Evolutionary conservation across 306 rosid species (phyloP).

Genomic region (Quercus bicolor): DNA sequence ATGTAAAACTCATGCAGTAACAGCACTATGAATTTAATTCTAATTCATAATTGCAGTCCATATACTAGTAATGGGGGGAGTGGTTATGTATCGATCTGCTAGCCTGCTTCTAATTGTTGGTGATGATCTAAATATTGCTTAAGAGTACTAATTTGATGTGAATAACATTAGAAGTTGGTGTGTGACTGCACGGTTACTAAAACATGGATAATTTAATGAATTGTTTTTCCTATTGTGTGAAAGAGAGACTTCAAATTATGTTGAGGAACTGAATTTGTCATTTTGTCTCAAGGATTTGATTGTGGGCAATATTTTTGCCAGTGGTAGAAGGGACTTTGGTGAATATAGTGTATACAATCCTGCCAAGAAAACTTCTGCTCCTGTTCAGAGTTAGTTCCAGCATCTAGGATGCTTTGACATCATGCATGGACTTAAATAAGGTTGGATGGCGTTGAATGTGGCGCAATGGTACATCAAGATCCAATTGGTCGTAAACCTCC

Average conservation of each 20-base stretch:
- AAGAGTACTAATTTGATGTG: neutral
- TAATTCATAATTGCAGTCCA: neutral
- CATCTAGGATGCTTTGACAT: neutral
- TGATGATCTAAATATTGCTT: neutral
- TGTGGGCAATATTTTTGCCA: constrained; percentile 56
- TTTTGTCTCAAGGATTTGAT: constrained; percentile 59
- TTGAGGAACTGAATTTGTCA: constrained; percentile 38
- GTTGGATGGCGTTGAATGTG: neutral
- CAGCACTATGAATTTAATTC: neutral
- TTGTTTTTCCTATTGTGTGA: neutral
- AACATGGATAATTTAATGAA: neutral
- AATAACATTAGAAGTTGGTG: neutral
- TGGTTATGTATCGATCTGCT: no score
- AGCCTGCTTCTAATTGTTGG: no score
- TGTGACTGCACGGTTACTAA: neutral
- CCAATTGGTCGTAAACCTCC: no score
- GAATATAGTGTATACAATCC: constrained; percentile 80
- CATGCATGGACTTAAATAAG: neutral
- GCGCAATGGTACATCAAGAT: no score
- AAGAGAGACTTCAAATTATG: neutral
- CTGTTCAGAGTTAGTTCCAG: constrained; percentile 3
- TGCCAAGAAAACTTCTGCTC: constrained; percentile 26
- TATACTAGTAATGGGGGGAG: neutral
- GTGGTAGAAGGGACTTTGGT: constrained; percentile 89
- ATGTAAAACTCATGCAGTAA: neutral